Evolutionary conservation across 2,329 filamentous ascomycete species (phyloP).

Genomic region (Aspergillus calidoustus): DNA sequence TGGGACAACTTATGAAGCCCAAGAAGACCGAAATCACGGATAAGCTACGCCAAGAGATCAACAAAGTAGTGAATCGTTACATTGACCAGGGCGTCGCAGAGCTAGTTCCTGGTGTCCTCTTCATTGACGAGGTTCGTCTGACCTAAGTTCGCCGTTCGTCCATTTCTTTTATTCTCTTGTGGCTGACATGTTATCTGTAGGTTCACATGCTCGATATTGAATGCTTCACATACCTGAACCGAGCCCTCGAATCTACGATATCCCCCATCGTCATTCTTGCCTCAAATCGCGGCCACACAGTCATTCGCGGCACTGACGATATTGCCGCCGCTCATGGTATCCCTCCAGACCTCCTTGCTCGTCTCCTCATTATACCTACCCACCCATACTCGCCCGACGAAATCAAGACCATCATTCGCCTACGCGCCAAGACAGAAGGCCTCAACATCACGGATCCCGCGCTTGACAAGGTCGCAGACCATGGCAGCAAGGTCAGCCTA

Average conservation of each 20-base stretch:
- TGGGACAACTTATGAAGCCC: constrained; percentile 99
- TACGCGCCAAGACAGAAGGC: constrained; percentile 80
- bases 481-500: constrained; percentile 87
- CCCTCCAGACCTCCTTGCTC: constrained; percentile 88
- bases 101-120: constrained; percentile 95
- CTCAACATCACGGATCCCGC: constrained; percentile 80
- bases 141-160: background rate
- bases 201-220: constrained; percentile 99
- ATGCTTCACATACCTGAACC: constrained; percentile 98
- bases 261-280: constrained; percentile 97
- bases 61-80: constrained; percentile 99
- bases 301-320: constrained; percentile 82
- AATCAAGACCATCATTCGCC: constrained; percentile 88
- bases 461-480: constrained; percentile 81
- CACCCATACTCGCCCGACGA: constrained; percentile 85
- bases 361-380: constrained; percentile 94
- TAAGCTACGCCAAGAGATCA: constrained; percentile 93
- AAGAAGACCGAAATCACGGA: constrained; percentile 99
- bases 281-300: constrained; percentile 92
- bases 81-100: constrained; percentile 98
- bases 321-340: constrained; percentile 89
- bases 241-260: constrained; percentile 92
- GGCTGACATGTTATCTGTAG: constrained; percentile 50
- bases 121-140: constrained; percentile 86
- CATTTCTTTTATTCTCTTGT: constrained; percentile 26